A percentile compares a stretch with the other conserved stretches of the same genome.
Evolutionary conservation across 805 yeast genomes (phyloP).

Genomic region (Yarrowia divulgata): DNA sequence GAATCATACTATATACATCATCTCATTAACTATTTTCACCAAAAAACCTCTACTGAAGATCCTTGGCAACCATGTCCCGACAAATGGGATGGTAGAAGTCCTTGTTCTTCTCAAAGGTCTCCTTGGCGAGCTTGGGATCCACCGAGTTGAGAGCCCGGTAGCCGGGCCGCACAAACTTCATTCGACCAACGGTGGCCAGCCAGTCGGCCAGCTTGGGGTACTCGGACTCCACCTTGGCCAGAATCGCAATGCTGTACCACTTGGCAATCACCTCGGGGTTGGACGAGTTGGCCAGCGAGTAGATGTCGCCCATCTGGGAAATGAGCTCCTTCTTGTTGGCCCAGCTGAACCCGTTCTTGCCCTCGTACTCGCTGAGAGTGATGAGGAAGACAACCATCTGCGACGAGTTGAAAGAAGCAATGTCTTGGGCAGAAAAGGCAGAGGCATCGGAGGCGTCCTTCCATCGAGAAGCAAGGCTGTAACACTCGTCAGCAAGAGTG

Average conservation of each 20-base stretch:
- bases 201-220: slow-evolving; percentile 72
- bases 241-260: slow-evolving; percentile 72
- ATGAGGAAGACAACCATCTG: slow-evolving; percentile 77
- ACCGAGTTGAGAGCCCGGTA: slow-evolving; percentile 69
- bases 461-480: slow-evolving; percentile 73
- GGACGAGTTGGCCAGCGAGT: slow-evolving; percentile 59
- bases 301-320: slow-evolving; percentile 51
- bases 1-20: slow-evolving; percentile 15
- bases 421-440: slow-evolving; percentile 59
- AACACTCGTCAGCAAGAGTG: slow-evolving; percentile 75
- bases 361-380: slow-evolving; percentile 36
- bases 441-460: slow-evolving; percentile 45
- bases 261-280: slow-evolving; percentile 86
- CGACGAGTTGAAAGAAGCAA: slow-evolving; percentile 67
- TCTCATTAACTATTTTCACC: not conserved
- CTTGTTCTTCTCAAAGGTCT: slow-evolving; percentile 67
- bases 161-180: slow-evolving; percentile 93
- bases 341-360: slow-evolving; percentile 35
- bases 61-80: slow-evolving; percentile 80
- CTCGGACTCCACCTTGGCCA: slow-evolving; percentile 57
- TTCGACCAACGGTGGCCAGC: slow-evolving; percentile 91
- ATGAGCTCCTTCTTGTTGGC: slow-evolving; percentile 47
- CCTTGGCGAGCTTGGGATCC: slow-evolving; percentile 68
- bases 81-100: slow-evolving; percentile 84
- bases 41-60: slow-evolving; percentile 56